Conservation (phyloP, 257 asterid genomes). For the Solanum chiquidenum region DNA sequence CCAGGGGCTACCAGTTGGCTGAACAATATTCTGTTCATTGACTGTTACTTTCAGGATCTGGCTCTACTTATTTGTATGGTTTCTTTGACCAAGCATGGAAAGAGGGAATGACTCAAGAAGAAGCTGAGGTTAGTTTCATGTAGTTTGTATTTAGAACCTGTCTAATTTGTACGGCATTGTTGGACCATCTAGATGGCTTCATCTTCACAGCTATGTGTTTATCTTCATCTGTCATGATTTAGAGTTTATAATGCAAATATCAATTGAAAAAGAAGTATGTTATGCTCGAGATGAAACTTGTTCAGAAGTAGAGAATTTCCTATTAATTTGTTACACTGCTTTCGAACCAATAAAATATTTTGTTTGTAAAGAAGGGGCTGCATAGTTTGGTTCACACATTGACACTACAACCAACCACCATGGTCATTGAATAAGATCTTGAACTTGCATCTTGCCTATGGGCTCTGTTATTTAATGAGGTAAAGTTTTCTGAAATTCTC, state of each 20-base stretch:
- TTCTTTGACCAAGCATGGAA: conserved; percentile 78
- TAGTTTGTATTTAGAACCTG: not conserved
- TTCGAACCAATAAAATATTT: not conserved
- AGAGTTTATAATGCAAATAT: not conserved
- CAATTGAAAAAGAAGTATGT: not conserved
- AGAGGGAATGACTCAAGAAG: conserved; percentile 74
- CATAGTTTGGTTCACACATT: not conserved
- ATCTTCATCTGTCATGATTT: not conserved
- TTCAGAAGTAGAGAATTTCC: not conserved
- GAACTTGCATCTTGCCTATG: not conserved
- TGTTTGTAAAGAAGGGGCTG: not conserved
- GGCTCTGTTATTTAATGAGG: not conserved
- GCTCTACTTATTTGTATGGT: conserved; percentile 67
- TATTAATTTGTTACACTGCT: not conserved
- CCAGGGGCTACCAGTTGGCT: not conserved
- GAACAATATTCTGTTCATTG: not conserved
- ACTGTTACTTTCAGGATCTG: conserved; percentile 45
- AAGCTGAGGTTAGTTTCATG: conserved; percentile 35
- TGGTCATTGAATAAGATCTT: not conserved
- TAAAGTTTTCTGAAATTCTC: not conserved
- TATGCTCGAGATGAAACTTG: not conserved
- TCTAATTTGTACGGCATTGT: not conserved
- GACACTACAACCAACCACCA: not conserved
- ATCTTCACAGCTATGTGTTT: not conserved
- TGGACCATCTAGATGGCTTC: not conserved